Evolutionary conservation across 2,329 filamentous ascomycete genomes (phyloP).

Genomic region (Ophiostoma sp.): DNA sequence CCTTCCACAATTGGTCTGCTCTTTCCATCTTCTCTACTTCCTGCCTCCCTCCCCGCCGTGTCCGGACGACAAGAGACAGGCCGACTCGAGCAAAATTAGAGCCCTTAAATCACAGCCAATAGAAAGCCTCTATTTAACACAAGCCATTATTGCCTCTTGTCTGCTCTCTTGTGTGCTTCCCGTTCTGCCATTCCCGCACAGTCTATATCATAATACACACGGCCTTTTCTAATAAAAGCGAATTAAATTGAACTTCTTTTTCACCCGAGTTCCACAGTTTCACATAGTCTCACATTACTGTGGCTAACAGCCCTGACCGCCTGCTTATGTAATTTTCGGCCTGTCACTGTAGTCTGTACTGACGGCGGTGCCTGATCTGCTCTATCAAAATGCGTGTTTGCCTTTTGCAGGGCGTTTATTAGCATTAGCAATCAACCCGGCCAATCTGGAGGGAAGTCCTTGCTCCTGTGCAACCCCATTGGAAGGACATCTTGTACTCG

Average conservation of each 20-base stretch:
- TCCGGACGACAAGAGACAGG: neutral
- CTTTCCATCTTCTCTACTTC: neutral
- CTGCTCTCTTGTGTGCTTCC: neutral
- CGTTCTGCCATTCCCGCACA: neutral
- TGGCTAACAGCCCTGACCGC: conserved; percentile 10
- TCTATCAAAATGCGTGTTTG: conserved; percentile 17
- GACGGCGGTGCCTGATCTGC: neutral
- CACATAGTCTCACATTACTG: neutral
- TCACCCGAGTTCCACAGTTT: neutral
- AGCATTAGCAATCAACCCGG: conserved; percentile 17
- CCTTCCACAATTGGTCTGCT: neutral
- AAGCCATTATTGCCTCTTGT: neutral
- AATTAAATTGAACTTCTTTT: neutral
- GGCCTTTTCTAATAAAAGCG: neutral
- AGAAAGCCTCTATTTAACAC: neutral
- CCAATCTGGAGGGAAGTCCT: neutral
- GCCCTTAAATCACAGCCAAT: neutral
- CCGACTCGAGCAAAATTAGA: neutral
- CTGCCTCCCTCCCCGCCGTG: neutral
- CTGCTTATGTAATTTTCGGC: conserved; percentile 24
- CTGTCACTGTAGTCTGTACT: neutral
- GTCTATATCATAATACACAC: neutral
- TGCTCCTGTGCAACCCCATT: conserved; percentile 1
- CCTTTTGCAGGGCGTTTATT: conserved; percentile 16
- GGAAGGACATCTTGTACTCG: conserved; percentile 7